Percentiles rank a stretch among this genome's conserved stretches.
These are phyloP conservation scores for Erysimum cheiri DNA, from an alignment of 441 rosid species.

Conservation along the genomic window DNA sequence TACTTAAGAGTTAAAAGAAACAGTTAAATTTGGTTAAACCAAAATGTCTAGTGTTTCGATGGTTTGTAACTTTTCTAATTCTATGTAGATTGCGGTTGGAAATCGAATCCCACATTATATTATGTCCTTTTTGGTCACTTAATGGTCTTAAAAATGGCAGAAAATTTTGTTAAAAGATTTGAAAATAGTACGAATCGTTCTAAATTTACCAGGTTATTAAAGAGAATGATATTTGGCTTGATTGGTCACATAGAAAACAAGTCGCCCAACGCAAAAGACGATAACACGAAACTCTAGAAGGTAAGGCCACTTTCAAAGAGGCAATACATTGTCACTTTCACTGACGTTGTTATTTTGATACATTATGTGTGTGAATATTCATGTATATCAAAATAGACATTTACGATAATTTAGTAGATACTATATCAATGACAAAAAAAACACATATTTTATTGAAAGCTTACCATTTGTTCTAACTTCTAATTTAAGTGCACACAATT, in stretches of 20 bases:
- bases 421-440: background rate
- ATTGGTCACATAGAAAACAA: conserved; percentile 1
- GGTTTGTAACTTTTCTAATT: background rate
- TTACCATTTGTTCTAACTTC: background rate
- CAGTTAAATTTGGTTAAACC: background rate
- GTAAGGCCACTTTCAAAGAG: conserved; percentile 2
- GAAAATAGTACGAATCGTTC: background rate
- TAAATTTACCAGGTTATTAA: background rate
- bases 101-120: background rate
- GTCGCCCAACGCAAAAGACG: background rate
- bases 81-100: background rate
- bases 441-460: background rate
- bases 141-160: background rate
- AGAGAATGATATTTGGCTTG: background rate
- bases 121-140: background rate
- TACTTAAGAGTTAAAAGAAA: no score
- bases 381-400: background rate
- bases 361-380: background rate
- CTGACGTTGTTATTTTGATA: background rate
- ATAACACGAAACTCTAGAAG: conserved; percentile 8
- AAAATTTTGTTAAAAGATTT: background rate
- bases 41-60: background rate
- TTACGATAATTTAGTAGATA: background rate
- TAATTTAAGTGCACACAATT: background rate
- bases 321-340: background rate